phyloP scores from a whole-genome alignment of 2,329 filamentous ascomycete species.

The Aspergillus arachidicola region DNA sequence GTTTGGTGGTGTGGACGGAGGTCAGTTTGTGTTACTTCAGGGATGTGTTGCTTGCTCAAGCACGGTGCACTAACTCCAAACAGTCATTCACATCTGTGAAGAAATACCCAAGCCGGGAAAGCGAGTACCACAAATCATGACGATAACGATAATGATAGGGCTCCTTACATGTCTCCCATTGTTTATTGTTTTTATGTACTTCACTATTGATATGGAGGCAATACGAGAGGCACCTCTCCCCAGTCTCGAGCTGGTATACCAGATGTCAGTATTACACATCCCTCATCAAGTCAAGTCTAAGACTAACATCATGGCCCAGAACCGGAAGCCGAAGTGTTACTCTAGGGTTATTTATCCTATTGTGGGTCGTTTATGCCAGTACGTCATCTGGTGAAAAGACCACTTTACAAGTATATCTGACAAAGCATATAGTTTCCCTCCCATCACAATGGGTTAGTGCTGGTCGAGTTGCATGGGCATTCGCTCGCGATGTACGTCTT shows the following conservation, averaged over 20 bases:
- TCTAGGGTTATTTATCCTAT: background rate
- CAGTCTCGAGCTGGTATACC: conserved; percentile 4
- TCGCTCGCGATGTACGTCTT: conserved; percentile 13
- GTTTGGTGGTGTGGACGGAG: conserved; percentile 19
- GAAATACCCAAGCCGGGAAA: conserved; percentile 12
- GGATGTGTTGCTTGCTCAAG: background rate
- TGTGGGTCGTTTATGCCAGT: background rate
- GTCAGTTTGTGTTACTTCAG: background rate
- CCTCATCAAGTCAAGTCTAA: background rate
- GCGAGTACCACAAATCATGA: conserved; percentile 9
- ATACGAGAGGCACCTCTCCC: background rate
- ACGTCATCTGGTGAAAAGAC: background rate
- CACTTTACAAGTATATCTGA: background rate
- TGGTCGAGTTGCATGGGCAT: conserved; percentile 19
- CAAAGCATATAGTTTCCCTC: background rate
- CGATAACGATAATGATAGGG: background rate
- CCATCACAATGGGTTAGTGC: conserved; percentile 19
- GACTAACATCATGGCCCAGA: background rate
- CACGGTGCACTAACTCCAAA: background rate
- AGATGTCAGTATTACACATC: background rate
- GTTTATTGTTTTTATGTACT: conserved; percentile 2
- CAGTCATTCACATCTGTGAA: conserved; percentile 23
- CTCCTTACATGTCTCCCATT: background rate
- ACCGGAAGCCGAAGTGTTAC: conserved; percentile 2
- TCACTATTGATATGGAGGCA: background rate